Evolutionary conservation across 140 eudicot genomes (phyloP).

Genomic region (Bidens hawaiensis): DNA sequence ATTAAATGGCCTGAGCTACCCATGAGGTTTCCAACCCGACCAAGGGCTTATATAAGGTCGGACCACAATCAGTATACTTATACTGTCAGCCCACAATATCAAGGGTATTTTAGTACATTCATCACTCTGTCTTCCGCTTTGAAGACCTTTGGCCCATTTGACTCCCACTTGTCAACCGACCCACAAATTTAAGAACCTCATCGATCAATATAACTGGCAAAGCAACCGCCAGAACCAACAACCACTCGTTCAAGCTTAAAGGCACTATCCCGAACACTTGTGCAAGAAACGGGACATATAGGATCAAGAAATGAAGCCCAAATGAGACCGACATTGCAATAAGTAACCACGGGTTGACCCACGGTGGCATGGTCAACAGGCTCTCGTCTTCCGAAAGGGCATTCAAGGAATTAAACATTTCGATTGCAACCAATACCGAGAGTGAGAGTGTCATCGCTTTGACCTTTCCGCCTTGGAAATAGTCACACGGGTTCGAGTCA

Average conservation of each 20-base stretch:
- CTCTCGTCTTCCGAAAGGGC: conserved; percentile 94
- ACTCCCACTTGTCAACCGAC: conserved; percentile 52
- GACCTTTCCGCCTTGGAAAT: conserved; percentile 65
- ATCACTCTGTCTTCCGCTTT: conserved; percentile 44
- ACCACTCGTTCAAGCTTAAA: conserved; percentile 79
- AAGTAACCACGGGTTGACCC: conserved; percentile 92
- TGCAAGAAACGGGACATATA: conserved; percentile 89
- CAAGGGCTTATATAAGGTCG: conserved; percentile 17
- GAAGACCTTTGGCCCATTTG: conserved; percentile 20
- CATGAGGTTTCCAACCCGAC: conserved; percentile 20
- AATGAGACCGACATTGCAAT: conserved; percentile 87
- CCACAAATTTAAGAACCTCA: conserved; percentile 70
- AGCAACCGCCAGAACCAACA: conserved; percentile 67
- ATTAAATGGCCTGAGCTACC: conserved; percentile 32
- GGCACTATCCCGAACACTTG: conserved; percentile 82
- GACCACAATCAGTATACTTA: conserved; percentile 29
- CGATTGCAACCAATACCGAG: conserved; percentile 76
- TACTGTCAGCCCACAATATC: conserved; percentile 9
- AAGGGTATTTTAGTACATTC: conserved; percentile 2
- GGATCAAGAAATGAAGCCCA: conserved; percentile 82
- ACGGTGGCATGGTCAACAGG: conserved; percentile 83
- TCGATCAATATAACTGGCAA: conserved; percentile 81
- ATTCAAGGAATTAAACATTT: conserved; percentile 88
- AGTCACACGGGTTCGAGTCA: conserved; percentile 76
- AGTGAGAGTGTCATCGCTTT: conserved; percentile 88